Conservation (phyloP, 2,329 filamentous ascomycete genomes). For the Magnaporthales sp. region DNA sequence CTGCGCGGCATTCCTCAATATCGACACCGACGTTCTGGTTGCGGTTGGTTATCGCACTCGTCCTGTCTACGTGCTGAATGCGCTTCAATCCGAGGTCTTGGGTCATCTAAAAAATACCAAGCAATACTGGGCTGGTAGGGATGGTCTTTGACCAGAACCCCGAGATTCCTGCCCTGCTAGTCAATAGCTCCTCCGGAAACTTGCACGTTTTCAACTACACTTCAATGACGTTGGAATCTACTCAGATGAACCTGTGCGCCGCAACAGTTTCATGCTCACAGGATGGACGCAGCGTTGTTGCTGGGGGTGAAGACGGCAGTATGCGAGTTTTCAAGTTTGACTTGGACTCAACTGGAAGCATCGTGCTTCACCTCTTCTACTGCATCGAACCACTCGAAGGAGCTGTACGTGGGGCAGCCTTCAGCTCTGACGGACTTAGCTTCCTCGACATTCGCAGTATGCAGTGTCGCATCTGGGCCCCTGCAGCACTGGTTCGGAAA, state of each 20-base stretch:
- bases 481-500: neutral
- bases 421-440: neutral
- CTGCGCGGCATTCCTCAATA: conserved; percentile 8
- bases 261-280: neutral
- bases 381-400: neutral
- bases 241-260: neutral
- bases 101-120: conserved; percentile 10
- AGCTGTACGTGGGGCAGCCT: neutral
- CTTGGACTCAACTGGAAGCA: neutral
- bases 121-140: conserved; percentile 15
- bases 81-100: conserved; percentile 10
- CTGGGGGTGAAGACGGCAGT: neutral
- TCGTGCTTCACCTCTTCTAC: neutral
- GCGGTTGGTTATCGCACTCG: conserved; percentile 17
- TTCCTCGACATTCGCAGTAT: neutral
- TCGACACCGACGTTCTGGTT: conserved; percentile 10
- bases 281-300: neutral
- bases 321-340: neutral
- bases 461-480: neutral
- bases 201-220: neutral
- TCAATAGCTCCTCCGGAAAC: conserved; percentile 14
- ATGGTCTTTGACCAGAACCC: conserved; percentile 20
- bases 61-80: conserved; percentile 16
- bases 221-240: neutral
- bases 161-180: conserved; percentile 15